Base-by-base conservation (phyloP, 441 rosid species). In the Eruca vesicaria region DNA sequence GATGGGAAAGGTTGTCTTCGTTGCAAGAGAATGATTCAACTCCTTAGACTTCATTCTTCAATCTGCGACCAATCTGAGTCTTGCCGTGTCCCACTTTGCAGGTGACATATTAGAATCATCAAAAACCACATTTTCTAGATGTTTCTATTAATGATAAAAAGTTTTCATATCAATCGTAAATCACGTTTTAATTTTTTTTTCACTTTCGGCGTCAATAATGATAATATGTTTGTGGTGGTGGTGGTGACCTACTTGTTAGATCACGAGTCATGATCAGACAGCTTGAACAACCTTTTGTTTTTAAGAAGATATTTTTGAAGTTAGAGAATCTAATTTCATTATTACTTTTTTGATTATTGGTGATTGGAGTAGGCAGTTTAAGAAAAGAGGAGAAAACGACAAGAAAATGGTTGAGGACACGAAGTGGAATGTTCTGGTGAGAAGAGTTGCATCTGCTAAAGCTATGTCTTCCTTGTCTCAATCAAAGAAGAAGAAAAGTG, bases 11-110 rank as follows among this genome's bases (percentile, higher is more conserved):
- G 91, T 16, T 93, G 98, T 82, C 56, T 84, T 1, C 85, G 94
- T n/a, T 93, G 98, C 80, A 93, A 93, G 80, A 63, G 97, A 78
- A 88, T 93, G 98, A 88, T 94, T 91, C 97, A 93, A 82, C 94
- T 93, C 29, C 91, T 93, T 19, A 84, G 87, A 74, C 90, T 93
- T 31, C 98, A 93, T 79, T 81, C 98, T 19, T 89, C 91, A 0
- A 84, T 93, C 15, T 93, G 98, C 45, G 91, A 91, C 71, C 87
- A 84, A 20, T 75, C 77, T 0, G 89, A 77, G 62, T 85, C 85
- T 73, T 93, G 98, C 86, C 78, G 80, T 69, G 96, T 93, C 69
- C 98, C 98, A 9, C 97, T 93, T 58, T 93, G 98, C 92, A 85
- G 97, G 98, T 93, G 82, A 68, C 74, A 63, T 76, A 19, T 58